phyloP scores from a whole-genome alignment of 2,329 filamentous ascomycete genomes.

The Leptographium procerum region DNA sequence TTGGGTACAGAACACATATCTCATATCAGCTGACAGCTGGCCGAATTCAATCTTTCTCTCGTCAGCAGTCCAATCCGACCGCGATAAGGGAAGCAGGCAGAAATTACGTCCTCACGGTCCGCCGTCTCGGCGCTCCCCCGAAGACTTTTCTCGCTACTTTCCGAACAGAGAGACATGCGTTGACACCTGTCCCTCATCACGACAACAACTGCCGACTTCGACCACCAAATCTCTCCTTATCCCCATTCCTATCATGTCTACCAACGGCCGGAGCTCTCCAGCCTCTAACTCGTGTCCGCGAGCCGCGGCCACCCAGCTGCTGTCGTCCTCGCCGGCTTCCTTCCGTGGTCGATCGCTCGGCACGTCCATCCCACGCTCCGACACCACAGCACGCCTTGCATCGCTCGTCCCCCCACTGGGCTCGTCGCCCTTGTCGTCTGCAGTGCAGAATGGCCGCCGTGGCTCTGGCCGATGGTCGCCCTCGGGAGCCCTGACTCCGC shows the following conservation, averaged over 20 bases:
- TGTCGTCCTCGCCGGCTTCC: slow-evolving; percentile 38
- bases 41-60: too few species aligned
- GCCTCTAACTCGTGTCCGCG: slow-evolving; percentile 9
- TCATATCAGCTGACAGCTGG: neutral
- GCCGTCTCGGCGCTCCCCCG: neutral
- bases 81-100: neutral
- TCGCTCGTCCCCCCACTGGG: slow-evolving; percentile 36
- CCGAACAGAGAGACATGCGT: neutral
- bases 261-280: slow-evolving; percentile 11
- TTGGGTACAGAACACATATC: neutral
- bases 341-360: slow-evolving; percentile 33
- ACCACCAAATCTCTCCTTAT: neutral
- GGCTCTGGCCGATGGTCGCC: slow-evolving; percentile 25
- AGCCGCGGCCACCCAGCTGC: slow-evolving; percentile 3
- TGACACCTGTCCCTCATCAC: neutral
- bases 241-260: slow-evolving; percentile 8
- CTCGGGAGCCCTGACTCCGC: slow-evolving; percentile 44
- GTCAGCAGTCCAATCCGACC: neutral
- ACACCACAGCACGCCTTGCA: slow-evolving; percentile 49
- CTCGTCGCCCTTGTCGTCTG: slow-evolving; percentile 14
- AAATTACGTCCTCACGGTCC: neutral
- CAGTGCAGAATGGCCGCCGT: slow-evolving; percentile 2
- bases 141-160: neutral
- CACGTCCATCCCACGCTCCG: slow-evolving; percentile 44
- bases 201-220: neutral